These are phyloP conservation scores for Penicillium sp. DNA, from an alignment of 2,329 filamentous ascomycete species.

Conservation along the genomic window DNA sequence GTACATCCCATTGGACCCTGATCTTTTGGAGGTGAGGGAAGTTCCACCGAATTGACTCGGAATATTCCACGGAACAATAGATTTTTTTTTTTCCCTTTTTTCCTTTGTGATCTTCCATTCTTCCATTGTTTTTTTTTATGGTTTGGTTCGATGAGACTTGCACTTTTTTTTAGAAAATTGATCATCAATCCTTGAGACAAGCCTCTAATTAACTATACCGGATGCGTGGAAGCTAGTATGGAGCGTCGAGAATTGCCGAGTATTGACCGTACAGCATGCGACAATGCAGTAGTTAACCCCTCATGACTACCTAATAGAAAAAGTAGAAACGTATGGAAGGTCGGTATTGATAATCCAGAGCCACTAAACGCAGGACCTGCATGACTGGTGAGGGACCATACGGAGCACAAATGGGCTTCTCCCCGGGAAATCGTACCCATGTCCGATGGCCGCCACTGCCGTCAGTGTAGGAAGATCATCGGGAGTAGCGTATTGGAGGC, in stretches of 20 bases:
- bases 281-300: background rate
- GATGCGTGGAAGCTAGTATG: background rate
- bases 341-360: constrained; percentile 13
- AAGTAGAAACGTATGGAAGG: constrained; percentile 22
- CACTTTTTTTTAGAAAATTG: too few species aligned
- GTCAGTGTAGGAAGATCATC: constrained; percentile 25
- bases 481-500: constrained; percentile 4
- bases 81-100: background rate
- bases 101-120: too few species aligned
- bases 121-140: too few species aligned
- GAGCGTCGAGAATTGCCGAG: background rate
- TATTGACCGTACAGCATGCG: background rate
- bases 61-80: background rate
- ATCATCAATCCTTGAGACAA: too few species aligned
- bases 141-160: too few species aligned
- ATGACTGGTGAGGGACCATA: background rate
- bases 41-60: constrained; percentile 15
- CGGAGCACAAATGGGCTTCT: constrained; percentile 6
- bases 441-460: constrained; percentile 23
- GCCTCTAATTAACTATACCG: too few species aligned
- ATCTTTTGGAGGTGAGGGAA: constrained; percentile 15
- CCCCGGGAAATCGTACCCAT: constrained; percentile 13
- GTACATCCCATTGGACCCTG: constrained; percentile 11
- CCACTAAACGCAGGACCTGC: background rate
- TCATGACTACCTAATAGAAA: background rate